phyloP scores from a whole-genome alignment of 2,329 filamentous ascomycete species.

The Parafenestella ontariensis region DNA sequence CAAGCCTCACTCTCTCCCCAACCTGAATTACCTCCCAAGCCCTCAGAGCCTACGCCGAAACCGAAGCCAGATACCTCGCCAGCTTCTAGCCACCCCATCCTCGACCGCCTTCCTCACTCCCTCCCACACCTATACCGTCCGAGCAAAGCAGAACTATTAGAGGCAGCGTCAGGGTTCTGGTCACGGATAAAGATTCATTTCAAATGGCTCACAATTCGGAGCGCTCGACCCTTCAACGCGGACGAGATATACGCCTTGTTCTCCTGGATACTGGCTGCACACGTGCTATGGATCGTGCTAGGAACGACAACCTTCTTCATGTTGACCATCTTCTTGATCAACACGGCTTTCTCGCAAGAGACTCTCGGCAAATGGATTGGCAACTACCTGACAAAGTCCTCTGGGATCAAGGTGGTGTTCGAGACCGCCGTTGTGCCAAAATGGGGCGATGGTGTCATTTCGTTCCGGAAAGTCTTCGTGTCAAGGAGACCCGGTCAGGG shows the following conservation, averaged over 20 bases:
- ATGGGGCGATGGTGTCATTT: conserved; percentile 94
- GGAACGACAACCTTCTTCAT: conserved; percentile 98
- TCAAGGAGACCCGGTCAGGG: conserved; percentile 86
- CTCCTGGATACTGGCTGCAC: conserved; percentile 93
- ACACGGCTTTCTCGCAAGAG: conserved; percentile 97
- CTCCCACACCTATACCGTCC: conserved; percentile 79
- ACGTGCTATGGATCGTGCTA: conserved; percentile 93
- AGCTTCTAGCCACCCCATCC: conserved; percentile 54
- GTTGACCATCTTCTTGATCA: conserved; percentile 85
- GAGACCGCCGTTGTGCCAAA: conserved; percentile 97
- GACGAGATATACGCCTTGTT: conserved; percentile 96
- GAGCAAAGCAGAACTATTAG: conserved; percentile 90
- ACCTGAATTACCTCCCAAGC: conserved; percentile 37
- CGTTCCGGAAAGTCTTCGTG: conserved; percentile 95
- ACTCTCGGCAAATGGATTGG: conserved; percentile 91
- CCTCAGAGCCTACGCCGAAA: conserved; percentile 23
- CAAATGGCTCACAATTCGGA: conserved; percentile 97
- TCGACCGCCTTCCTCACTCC: conserved; percentile 61
- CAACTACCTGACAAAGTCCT: conserved; percentile 93
- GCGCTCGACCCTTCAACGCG: conserved; percentile 89
- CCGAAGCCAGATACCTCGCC: conserved; percentile 26
- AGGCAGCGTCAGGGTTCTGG: conserved; percentile 92
- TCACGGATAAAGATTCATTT: conserved; percentile 88
- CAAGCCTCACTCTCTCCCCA: conserved; percentile 42
- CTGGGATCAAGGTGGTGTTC: conserved; percentile 91